These are phyloP conservation scores for Neonothopanus nambi DNA, from an alignment of 1,284 basidiomycete genomes.

Conservation along the genomic window DNA sequence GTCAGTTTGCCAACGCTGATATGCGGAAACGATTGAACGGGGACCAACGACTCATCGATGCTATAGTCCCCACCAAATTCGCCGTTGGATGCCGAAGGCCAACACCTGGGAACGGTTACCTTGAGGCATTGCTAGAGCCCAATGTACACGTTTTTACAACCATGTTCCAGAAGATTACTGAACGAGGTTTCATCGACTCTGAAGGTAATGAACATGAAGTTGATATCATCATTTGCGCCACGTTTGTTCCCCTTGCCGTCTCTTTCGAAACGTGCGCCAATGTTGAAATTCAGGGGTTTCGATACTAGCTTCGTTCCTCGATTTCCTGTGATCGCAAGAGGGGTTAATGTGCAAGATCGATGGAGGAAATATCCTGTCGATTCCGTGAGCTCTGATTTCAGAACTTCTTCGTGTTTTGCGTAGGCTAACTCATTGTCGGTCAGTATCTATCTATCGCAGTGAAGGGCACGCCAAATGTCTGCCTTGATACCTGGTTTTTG, in stretches of 20 bases:
- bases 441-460: slow-evolving; percentile 25
- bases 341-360: slow-evolving; percentile 24
- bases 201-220: slow-evolving; percentile 23
- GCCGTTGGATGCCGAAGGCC: slow-evolving; percentile 24
- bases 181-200: slow-evolving; percentile 24
- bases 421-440: background rate
- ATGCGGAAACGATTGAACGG: slow-evolving; percentile 22
- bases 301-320: slow-evolving; percentile 25
- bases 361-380: slow-evolving; percentile 26
- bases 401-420: background rate
- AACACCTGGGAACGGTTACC: slow-evolving; percentile 26
- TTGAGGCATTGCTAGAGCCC: slow-evolving; percentile 24
- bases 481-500: background rate
- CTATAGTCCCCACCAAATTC: slow-evolving; percentile 24
- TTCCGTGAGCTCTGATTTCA: slow-evolving; percentile 13
- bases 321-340: slow-evolving; percentile 14
- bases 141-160: slow-evolving; percentile 25
- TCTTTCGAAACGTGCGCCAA: background rate
- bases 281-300: slow-evolving; percentile 18
- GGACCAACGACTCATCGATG: slow-evolving; percentile 20
- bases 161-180: slow-evolving; percentile 25
- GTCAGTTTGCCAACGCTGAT: slow-evolving; percentile 21
- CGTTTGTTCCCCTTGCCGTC: slow-evolving; percentile 13
- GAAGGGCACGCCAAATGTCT: slow-evolving; percentile 23
- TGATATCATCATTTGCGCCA: slow-evolving; percentile 26